A percentile compares a stretch with the other conserved stretches of the same genome.
These are phyloP conservation scores for Digitaria exilis DNA, from an alignment of 202 grass and related monocot genomes.

Conservation along the genomic window DNA sequence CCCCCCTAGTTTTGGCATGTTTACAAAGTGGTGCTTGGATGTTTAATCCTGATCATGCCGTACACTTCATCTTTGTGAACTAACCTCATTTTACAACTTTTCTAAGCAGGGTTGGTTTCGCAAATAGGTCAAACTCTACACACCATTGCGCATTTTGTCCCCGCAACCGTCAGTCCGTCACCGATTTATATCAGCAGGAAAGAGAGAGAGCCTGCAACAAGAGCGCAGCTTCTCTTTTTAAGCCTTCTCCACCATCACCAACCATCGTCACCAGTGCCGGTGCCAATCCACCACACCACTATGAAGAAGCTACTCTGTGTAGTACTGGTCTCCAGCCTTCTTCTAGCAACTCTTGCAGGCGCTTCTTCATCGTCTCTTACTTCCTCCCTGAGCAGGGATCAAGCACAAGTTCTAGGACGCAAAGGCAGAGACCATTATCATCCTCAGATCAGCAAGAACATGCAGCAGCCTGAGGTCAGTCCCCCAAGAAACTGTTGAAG, in stretches of 20 bases:
- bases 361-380: background rate
- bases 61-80: background rate
- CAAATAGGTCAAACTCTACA: background rate
- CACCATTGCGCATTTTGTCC: background rate
- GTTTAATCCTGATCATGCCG: background rate
- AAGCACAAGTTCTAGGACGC: slow-evolving; percentile 34
- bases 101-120: background rate
- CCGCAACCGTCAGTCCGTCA: background rate
- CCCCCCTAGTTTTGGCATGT: background rate
- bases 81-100: background rate
- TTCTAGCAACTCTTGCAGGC: slow-evolving; percentile 9
- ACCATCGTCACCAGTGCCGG: background rate
- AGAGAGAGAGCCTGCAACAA: slow-evolving; percentile 1
- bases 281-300: background rate
- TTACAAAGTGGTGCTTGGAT: slow-evolving; percentile 12
- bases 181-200: slow-evolving; percentile 15
- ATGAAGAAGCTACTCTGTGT: slow-evolving; percentile 39
- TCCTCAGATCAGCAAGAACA: slow-evolving; percentile 14
- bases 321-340: slow-evolving; percentile 19
- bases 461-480: slow-evolving; percentile 41
- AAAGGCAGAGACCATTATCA: slow-evolving; percentile 41
- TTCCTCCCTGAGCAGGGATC: background rate
- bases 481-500: background rate
- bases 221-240: background rate
- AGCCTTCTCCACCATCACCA: slow-evolving; percentile 4